Conservation (phyloP, 805 yeast genomes). For the Metschnikowia koreensis region DNA sequence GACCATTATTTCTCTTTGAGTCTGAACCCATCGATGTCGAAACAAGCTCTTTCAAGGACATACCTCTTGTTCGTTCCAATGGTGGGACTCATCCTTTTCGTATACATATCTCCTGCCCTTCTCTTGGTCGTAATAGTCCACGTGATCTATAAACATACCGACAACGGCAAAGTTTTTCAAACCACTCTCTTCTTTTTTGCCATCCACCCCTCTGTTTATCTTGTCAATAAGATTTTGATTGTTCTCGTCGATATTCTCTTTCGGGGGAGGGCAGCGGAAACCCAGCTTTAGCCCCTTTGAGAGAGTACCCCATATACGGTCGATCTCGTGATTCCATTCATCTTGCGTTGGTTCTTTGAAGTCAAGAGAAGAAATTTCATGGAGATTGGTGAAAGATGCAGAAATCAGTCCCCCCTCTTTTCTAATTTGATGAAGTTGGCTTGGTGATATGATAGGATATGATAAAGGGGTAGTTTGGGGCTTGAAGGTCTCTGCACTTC, state of each 20-base stretch:
- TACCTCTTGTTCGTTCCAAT: conserved; percentile 74
- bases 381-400: conserved; percentile 29
- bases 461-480: conserved; percentile 23
- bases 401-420: conserved; percentile 20
- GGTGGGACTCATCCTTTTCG: conserved; percentile 53
- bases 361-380: conserved; percentile 25
- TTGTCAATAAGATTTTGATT: conserved; percentile 62
- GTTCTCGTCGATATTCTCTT: conserved; percentile 53
- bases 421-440: conserved; percentile 20
- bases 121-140: conserved; percentile 64
- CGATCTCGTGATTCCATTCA: conserved; percentile 69
- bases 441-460: conserved; percentile 30
- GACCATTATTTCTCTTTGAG: too few relatives aligned
- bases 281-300: conserved; percentile 60
- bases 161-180: conserved; percentile 67
- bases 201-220: conserved; percentile 80
- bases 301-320: conserved; percentile 59
- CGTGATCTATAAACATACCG: conserved; percentile 65
- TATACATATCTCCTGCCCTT: conserved; percentile 54
- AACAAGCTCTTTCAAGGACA: conserved; percentile 53
- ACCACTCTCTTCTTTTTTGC: conserved; percentile 61
- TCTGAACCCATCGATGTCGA: background rate
- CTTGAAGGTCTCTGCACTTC: background rate
- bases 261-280: conserved; percentile 74
- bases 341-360: conserved; percentile 48